Evolutionary conservation across 2,329 filamentous ascomycete species (phyloP).

Genomic region (Penicillium sp.): DNA sequence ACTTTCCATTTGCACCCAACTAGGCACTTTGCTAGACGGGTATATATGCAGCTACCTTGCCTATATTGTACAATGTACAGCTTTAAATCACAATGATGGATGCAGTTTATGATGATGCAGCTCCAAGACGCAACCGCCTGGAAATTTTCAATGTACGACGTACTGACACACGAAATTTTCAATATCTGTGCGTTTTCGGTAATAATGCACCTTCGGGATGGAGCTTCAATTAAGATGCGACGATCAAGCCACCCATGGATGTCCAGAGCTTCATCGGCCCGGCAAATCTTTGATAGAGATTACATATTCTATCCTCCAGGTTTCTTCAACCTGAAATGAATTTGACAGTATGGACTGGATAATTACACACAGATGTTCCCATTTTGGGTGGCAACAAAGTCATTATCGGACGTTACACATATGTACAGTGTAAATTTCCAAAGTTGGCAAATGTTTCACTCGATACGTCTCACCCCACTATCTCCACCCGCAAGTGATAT

Average conservation of each 20-base stretch:
- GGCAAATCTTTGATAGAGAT: not conserved
- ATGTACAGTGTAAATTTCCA: not conserved
- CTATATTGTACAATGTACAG: not conserved
- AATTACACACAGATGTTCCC: not conserved
- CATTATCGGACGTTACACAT: not conserved
- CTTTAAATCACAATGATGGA: not conserved
- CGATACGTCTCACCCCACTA: conserved; percentile 7
- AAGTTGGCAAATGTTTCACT: conserved; percentile 10
- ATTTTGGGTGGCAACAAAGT: conserved; percentile 3
- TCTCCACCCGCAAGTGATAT: conserved; percentile 1
- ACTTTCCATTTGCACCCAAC: not conserved
- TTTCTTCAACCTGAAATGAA: not conserved
- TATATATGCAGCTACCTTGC: conserved; percentile 1
- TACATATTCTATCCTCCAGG: not conserved
- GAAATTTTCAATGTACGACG: not conserved
- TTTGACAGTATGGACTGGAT: not conserved
- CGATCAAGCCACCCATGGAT: not conserved
- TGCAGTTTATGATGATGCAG: not conserved
- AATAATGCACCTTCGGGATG: not conserved
- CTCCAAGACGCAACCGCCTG: not conserved
- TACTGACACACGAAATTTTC: not conserved
- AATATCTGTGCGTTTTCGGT: not conserved
- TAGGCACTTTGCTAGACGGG: not conserved
- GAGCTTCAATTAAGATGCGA: not conserved
- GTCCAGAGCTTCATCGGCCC: conserved; percentile 5